Evolutionary conservation across 345 rosid species (phyloP).

Genomic region (Eucalyptus sp.): DNA sequence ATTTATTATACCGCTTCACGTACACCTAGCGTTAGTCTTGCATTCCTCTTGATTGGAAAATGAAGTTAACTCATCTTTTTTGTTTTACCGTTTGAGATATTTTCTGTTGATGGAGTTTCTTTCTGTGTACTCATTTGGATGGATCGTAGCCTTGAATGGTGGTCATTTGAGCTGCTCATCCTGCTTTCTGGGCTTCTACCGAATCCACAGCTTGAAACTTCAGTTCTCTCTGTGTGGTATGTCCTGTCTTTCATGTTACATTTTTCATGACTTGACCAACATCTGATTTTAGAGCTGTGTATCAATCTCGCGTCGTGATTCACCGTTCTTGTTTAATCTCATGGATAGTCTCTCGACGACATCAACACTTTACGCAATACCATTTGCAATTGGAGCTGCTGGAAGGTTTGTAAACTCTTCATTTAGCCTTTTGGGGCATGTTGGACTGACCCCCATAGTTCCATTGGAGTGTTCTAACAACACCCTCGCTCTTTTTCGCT

Average conservation of each 20-base stretch:
- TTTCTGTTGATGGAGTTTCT: neutral
- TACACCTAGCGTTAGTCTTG: neutral
- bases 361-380: slow-evolving; percentile 38
- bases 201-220: slow-evolving; percentile 81
- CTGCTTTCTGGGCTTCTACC: slow-evolving; percentile 80
- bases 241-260: neutral
- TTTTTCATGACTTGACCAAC: neutral
- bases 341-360: slow-evolving; percentile 41
- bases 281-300: neutral
- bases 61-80: neutral
- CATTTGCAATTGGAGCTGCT: slow-evolving; percentile 54
- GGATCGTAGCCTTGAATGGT: slow-evolving; percentile 78
- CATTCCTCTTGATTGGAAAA: neutral
- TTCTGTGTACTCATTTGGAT: neutral
- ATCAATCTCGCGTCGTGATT: neutral
- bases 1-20: neutral
- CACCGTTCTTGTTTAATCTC: neutral
- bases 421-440: neutral
- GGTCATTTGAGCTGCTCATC: slow-evolving; percentile 85
- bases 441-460: neutral
- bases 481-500: neutral
- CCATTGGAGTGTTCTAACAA: neutral
- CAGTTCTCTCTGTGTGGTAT: slow-evolving; percentile 83
- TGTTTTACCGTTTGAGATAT: neutral
- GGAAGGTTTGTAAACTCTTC: slow-evolving; percentile 25